Evolutionary conservation across 1,139 yeast genomes (phyloP).

Genomic region (Candida labiduridarum): DNA sequence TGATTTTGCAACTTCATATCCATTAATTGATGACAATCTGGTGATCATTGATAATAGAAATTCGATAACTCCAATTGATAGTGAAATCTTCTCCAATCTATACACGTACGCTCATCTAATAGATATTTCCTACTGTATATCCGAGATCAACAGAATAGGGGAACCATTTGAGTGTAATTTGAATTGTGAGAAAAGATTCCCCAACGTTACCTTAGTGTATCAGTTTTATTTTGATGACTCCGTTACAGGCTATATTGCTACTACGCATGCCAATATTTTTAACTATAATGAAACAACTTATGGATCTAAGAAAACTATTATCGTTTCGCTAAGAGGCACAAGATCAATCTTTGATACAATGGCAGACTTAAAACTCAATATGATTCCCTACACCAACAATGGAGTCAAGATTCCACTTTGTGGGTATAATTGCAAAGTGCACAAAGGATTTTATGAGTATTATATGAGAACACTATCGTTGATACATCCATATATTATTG

Average conservation of each 20-base stretch:
- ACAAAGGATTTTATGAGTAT: conserved; percentile 46
- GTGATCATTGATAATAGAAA: neutral
- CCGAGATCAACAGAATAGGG: conserved; percentile 33
- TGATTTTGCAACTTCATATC: neutral
- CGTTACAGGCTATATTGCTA: conserved; percentile 43
- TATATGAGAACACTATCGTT: conserved; percentile 32
- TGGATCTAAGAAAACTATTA: conserved; percentile 30
- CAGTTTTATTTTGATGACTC: conserved; percentile 52
- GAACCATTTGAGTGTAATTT: conserved; percentile 51
- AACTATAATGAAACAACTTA: conserved; percentile 17
- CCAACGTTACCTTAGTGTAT: conserved; percentile 41
- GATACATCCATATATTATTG: conserved; percentile 27
- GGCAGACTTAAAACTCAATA: conserved; percentile 47
- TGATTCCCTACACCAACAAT: conserved; percentile 32
- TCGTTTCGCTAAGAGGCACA: conserved; percentile 51
- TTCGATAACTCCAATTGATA: conserved; percentile 17
- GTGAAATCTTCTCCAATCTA: conserved; percentile 29
- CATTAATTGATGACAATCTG: neutral
- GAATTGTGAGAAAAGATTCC: conserved; percentile 41
- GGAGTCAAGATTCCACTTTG: conserved; percentile 33
- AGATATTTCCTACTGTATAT: conserved; percentile 53
- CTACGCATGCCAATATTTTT: conserved; percentile 32
- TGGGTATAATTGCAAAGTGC: conserved; percentile 44
- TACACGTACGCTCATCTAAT: conserved; percentile 49
- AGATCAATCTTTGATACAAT: conserved; percentile 48